Conservation (phyloP, 768 basidiomycete genomes). For the Cytidiella melzeri region DNA sequence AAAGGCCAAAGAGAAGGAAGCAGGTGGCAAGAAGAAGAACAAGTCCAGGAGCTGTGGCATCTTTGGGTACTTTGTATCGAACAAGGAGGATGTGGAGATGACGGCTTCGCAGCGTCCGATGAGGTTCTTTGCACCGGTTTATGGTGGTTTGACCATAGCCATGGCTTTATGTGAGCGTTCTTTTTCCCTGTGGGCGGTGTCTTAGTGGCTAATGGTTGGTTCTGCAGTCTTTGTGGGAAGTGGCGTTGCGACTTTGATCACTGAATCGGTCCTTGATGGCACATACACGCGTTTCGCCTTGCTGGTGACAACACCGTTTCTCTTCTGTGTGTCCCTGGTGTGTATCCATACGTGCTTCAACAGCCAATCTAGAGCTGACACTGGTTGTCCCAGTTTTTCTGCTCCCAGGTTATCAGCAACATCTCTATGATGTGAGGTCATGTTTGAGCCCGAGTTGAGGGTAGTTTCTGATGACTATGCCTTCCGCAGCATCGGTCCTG, state of each 20-base stretch:
- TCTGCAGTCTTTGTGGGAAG: slow-evolving; percentile 59
- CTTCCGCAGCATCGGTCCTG: slow-evolving; percentile 59
- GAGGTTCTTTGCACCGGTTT: slow-evolving; percentile 65
- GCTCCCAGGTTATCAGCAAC: slow-evolving; percentile 60
- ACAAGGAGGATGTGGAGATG: slow-evolving; percentile 46
- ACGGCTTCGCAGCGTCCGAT: slow-evolving; percentile 29
- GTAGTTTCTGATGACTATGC: background rate
- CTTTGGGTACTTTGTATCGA: slow-evolving; percentile 23
- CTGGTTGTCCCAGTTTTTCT: slow-evolving; percentile 52
- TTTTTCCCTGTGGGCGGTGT: background rate
- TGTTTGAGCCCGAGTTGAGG: too few relatives aligned
- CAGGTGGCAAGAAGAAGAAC: slow-evolving; percentile 20
- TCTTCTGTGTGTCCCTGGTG: slow-evolving; percentile 73
- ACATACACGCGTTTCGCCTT: slow-evolving; percentile 59
- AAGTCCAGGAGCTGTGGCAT: slow-evolving; percentile 8
- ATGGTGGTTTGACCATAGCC: slow-evolving; percentile 63
- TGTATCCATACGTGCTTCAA: too few relatives aligned
- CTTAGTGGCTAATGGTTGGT: background rate
- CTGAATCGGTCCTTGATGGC: slow-evolving; percentile 66
- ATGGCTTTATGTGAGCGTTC: slow-evolving; percentile 52
- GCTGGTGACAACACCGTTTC: slow-evolving; percentile 57
- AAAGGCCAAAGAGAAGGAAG: background rate
- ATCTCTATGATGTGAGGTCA: slow-evolving; percentile 63
- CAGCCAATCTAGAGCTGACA: slow-evolving; percentile 3
- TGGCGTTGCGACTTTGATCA: slow-evolving; percentile 51